A percentile compares a stretch with the other conserved stretches of the same genome.
Evolutionary conservation across 345 rosid genomes (phyloP).

Genomic region (Theobroma cacao): DNA sequence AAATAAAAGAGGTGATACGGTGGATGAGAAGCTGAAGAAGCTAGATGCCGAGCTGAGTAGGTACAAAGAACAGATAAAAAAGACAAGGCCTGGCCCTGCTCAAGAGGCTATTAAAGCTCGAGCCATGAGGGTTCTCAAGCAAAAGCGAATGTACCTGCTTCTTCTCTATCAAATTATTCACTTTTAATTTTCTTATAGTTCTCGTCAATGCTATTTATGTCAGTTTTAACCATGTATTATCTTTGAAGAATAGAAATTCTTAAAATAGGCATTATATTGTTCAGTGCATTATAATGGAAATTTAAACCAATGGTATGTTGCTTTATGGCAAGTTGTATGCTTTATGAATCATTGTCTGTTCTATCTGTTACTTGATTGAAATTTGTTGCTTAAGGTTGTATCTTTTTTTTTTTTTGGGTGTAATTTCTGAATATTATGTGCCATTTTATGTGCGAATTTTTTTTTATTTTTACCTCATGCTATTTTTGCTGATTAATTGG

Average conservation of each 20-base stretch:
- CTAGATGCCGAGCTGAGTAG: conserved; percentile 76
- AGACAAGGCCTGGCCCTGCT: conserved; percentile 89
- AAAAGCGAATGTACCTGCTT: conserved; percentile 70
- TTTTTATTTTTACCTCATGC: not conserved
- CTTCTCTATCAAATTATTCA: not conserved
- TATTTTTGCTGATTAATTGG: not conserved
- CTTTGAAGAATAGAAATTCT: not conserved
- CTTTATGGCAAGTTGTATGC: not conserved
- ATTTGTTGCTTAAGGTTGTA: not conserved
- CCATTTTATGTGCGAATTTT: not conserved
- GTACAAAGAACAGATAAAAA: conserved; percentile 85
- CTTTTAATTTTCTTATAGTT: not conserved
- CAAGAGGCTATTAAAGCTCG: conserved; percentile 90
- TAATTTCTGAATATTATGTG: not conserved
- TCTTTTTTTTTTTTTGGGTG: not conserved
- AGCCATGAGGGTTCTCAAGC: conserved; percentile 89
- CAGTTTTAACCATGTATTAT: not conserved
- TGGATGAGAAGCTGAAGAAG: conserved; percentile 81
- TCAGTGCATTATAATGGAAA: not conserved
- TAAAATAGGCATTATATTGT: not conserved
- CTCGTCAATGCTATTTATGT: not conserved
- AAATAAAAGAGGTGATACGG: conserved; percentile 83
- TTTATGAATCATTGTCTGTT: not conserved
- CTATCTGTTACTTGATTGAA: not conserved
- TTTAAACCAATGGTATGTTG: not conserved